Base-by-base conservation (phyloP, 805 yeast species). In the Ogataea haglerorum region DNA sequence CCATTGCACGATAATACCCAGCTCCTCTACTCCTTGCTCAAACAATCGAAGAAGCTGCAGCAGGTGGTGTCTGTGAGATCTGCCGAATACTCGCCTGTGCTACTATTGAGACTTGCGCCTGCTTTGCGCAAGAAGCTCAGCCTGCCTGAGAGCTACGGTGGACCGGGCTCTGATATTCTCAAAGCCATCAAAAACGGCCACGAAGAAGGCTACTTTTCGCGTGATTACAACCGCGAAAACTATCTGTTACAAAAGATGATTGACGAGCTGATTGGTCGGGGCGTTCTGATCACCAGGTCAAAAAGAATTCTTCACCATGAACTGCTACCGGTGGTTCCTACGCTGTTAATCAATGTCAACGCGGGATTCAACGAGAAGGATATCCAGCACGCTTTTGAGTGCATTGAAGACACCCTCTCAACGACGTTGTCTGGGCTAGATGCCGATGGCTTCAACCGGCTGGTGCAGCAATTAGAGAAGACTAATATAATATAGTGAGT, bases 291-390 rank as follows among this genome's bases (percentile, higher is more conserved):
- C 34, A 71, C 76, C 9, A 53, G 70, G 44, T 49, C 65, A 2
- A 67, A 80, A 28, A 78, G 95, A 54, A 72, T 88, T 10, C 67
- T 82, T 40, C 80, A 76, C 50, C 95, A 82, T 56, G 97, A 89
- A 58, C 65, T 79, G 37, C 68, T 85, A 45, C 88, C 93, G 8
- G 63, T 80, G 30, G 71, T 76, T 35, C 87, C 87, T 32, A 76
- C 79, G 43, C 62, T 85, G 49, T 69, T 75, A 40, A 54, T 84
- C 17, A 65, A 68, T 47, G 56, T 77, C 28, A 76, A 74, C 42
- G 67, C 73, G 8, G 73, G 68, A 4, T 63, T 79, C 52, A 57
- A 68, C 12, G 62, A 58, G 28, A 52, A 60, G 12, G 85, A 81
- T 42, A 47, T 78, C 29, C 60, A 55, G 38, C 51, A 58, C 14